phyloP scores from a whole-genome alignment of 2,329 filamentous ascomycete species.

The Paracorniculantispora psalliotae region DNA sequence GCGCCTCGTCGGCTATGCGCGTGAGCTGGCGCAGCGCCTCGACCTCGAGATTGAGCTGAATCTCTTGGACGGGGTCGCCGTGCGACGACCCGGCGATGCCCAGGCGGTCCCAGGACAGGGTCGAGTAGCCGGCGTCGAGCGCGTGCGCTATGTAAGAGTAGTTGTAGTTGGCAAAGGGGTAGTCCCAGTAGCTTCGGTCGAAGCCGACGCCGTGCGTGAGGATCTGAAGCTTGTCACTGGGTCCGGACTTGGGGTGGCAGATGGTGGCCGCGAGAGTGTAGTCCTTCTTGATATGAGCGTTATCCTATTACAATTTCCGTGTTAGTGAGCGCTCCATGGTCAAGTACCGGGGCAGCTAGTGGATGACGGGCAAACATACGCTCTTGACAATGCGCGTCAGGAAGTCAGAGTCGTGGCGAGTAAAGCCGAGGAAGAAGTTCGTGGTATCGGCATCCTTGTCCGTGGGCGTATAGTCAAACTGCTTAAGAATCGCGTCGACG shows the following conservation, averaged over 20 bases:
- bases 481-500: not conserved
- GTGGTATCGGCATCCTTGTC: constrained; percentile 52
- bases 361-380: constrained; percentile 24
- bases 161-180: constrained; percentile 51
- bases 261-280: constrained; percentile 58
- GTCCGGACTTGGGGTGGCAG: constrained; percentile 49
- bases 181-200: constrained; percentile 55
- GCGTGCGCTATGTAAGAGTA: constrained; percentile 58
- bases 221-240: constrained; percentile 33
- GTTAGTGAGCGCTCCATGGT: no score
- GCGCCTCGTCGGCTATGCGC: constrained; percentile 39
- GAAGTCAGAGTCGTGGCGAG: constrained; percentile 46
- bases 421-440: constrained; percentile 48
- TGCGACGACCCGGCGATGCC: constrained; percentile 55
- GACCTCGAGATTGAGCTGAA: constrained; percentile 55
- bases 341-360: not conserved
- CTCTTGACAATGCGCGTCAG: constrained; percentile 39
- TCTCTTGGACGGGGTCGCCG: constrained; percentile 54
- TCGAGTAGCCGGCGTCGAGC: constrained; percentile 52
- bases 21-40: constrained; percentile 53
- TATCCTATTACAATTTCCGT: constrained; percentile 30
- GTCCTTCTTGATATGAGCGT: constrained; percentile 40
- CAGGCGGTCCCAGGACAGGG: constrained; percentile 57
- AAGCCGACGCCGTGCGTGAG: constrained; percentile 39
- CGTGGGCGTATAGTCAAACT: constrained; percentile 26